phyloP scores from a whole-genome alignment of 2,329 filamentous ascomycete genomes.

The Setomelanomma holmii region DNA sequence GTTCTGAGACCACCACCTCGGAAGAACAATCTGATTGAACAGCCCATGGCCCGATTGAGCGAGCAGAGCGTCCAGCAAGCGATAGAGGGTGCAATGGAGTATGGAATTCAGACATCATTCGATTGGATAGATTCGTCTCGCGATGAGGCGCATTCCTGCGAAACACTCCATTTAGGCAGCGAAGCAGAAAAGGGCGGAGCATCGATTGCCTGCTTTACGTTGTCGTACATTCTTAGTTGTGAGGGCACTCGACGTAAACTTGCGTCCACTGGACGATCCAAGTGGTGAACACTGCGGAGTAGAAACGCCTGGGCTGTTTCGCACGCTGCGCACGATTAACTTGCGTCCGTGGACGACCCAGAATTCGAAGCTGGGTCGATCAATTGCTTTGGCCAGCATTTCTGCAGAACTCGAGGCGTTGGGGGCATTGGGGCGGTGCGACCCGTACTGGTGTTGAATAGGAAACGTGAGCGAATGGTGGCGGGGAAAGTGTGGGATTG shows the following conservation, averaged over 20 bases:
- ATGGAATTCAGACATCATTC: slow-evolving; percentile 20
- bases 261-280: not conserved
- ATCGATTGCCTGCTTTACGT: slow-evolving; percentile 11
- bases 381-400: slow-evolving; percentile 10
- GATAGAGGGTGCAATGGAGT: slow-evolving; percentile 19
- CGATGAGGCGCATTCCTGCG: slow-evolving; percentile 31
- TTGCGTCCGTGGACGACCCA: slow-evolving; percentile 11
- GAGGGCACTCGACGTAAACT: slow-evolving; percentile 9
- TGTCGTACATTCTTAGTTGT: slow-evolving; percentile 10
- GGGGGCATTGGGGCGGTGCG: slow-evolving; percentile 37
- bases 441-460: slow-evolving; percentile 20
- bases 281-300: slow-evolving; percentile 14
- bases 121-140: slow-evolving; percentile 31
- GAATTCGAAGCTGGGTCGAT: slow-evolving; percentile 5
- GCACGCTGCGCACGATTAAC: slow-evolving; percentile 13
- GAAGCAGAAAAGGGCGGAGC: slow-evolving; percentile 35
- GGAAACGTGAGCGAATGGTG: slow-evolving; percentile 22
- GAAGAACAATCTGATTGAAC: slow-evolving; percentile 28
- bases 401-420: slow-evolving; percentile 10
- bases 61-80: slow-evolving; percentile 14
- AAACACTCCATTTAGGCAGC: slow-evolving; percentile 23
- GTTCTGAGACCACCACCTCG: slow-evolving; percentile 19
- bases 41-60: slow-evolving; percentile 26
- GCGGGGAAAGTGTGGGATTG: slow-evolving; percentile 22
- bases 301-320: slow-evolving; percentile 28